Conservation (phyloP, 2,329 filamentous ascomycete genomes). For the Fusarium citri region DNA sequence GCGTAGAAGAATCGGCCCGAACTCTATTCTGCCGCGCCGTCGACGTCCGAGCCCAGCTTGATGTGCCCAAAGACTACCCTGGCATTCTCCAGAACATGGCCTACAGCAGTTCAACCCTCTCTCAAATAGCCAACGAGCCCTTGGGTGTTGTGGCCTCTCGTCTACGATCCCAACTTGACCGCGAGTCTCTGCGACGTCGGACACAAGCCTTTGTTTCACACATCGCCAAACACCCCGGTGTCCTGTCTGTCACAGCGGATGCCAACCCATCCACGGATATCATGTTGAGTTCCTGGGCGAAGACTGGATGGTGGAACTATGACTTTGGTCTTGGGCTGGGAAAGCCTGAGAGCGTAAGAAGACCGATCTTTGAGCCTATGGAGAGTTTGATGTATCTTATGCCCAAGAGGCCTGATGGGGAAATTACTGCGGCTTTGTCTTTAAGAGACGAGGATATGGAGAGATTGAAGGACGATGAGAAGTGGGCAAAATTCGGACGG, state of each 20-base stretch:
- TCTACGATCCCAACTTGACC: neutral
- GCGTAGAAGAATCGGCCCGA: slow-evolving; percentile 41
- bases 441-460: slow-evolving; percentile 62
- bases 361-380: slow-evolving; percentile 59
- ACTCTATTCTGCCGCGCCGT: slow-evolving; percentile 61
- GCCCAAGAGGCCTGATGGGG: slow-evolving; percentile 57
- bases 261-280: slow-evolving; percentile 57
- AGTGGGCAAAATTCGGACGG: slow-evolving; percentile 48
- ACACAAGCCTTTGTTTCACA: slow-evolving; percentile 38
- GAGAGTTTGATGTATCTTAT: slow-evolving; percentile 65
- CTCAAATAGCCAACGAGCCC: neutral
- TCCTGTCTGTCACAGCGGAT: neutral
- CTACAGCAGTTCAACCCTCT: neutral
- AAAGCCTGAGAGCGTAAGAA: slow-evolving; percentile 58
- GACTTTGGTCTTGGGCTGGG: slow-evolving; percentile 63
- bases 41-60: slow-evolving; percentile 53
- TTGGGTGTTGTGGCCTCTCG: neutral
- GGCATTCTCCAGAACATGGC: neutral
- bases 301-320: slow-evolving; percentile 56
- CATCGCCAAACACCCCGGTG: neutral
- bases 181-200: neutral
- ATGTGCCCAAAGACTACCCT: slow-evolving; percentile 57
- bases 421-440: slow-evolving; percentile 58
- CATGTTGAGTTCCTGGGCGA: slow-evolving; percentile 67
- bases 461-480: slow-evolving; percentile 55